Base-by-base conservation (phyloP, 2,329 filamentous ascomycete genomes). In the Aspergillus hortae region DNA sequence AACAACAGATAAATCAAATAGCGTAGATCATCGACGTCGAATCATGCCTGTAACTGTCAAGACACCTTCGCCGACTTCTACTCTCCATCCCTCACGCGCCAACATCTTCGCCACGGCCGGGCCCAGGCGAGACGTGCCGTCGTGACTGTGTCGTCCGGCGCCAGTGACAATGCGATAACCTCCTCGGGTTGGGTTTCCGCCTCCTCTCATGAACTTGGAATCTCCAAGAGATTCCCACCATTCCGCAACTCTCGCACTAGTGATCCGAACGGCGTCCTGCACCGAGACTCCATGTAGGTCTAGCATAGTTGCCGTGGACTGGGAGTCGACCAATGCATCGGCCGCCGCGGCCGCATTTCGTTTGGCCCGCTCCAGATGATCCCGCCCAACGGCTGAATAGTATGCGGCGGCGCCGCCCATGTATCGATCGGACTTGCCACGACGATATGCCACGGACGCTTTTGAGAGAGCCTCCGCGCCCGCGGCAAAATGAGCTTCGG, bases 211-310 rank as follows among this genome's bases (percentile, higher is more conserved):
- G 43, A 80, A 78, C 56, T 81, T 81, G 45, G 78, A 77, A 64
- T 92, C 87, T 1, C 88, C 88, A 7, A 90, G 73, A 0, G 73
- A 72, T 15, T 83, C 74, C 92, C 91, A 96, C 92, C 92, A 97
- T 9, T 67, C 67, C 57, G 81, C 77, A 0, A 88, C 86, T 35
- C 79, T 80, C 44, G 85, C 79, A 27, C 81, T 80, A 1, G 89
- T 85, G 57, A 96, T 96, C 3, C 89, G 79, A 27, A 91, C 84
- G 1, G 88, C 92, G 67, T 95, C 89, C 45, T 84, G 77, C 1
- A 96, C 91, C 42, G 80, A 85, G 4, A 96, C 84, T 5, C 90
- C 90, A 67, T 97, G 92, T 23, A 97, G 75, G 68, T 97, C 92
- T 6, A 95, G 76, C 17, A 79, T 74, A 1, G 71, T 76, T 1